Percentiles rank a stretch among this genome's conserved stretches.
Conservation (phyloP, 129 eudicot species). For the Sambucus nigra region DNA sequence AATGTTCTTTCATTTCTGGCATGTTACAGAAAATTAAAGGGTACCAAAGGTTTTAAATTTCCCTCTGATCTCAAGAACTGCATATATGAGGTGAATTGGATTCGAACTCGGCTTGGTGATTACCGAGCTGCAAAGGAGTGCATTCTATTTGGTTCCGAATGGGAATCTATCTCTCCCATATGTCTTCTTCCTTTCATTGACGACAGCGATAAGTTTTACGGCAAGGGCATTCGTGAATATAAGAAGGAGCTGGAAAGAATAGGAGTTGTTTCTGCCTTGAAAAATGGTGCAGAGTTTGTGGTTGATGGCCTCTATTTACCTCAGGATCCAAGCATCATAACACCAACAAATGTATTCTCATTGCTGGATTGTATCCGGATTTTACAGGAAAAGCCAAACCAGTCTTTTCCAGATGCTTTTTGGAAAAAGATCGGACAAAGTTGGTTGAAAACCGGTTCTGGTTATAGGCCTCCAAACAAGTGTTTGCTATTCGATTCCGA, state of each 20-base stretch:
- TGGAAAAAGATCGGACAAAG: slow-evolving; percentile 6
- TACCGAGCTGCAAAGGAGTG: slow-evolving; percentile 35
- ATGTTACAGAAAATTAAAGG: slow-evolving; percentile 22
- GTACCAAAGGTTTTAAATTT: neutral
- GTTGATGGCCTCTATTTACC: slow-evolving; percentile 31
- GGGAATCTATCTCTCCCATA: slow-evolving; percentile 34
- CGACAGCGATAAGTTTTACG: slow-evolving; percentile 33
- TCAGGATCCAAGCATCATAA: slow-evolving; percentile 15
- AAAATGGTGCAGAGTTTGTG: slow-evolving; percentile 34
- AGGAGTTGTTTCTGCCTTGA: slow-evolving; percentile 31
- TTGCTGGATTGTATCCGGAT: slow-evolving; percentile 29
- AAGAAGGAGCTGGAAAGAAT: slow-evolving; percentile 25
- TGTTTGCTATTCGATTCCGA: slow-evolving; percentile 33
- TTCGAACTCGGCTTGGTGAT: slow-evolving; percentile 43
- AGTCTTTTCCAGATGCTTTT: slow-evolving; percentile 1
- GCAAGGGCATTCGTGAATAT: slow-evolving; percentile 20
- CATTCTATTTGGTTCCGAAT: slow-evolving; percentile 27
- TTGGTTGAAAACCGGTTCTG: slow-evolving; percentile 40
- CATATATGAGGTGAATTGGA: slow-evolving; percentile 32
- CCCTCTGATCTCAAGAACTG: slow-evolving; percentile 28
- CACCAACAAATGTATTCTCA: slow-evolving; percentile 22
- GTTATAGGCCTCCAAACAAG: slow-evolving; percentile 29
- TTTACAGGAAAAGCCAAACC: neutral
- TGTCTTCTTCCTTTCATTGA: slow-evolving; percentile 45
- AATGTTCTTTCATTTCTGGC: slow-evolving; percentile 19